A percentile compares a stretch with the other conserved stretches of the same genome.
These are phyloP conservation scores for Vitis rupestris DNA, from an alignment of 164 flowering plant species.

Conservation along the genomic window DNA sequence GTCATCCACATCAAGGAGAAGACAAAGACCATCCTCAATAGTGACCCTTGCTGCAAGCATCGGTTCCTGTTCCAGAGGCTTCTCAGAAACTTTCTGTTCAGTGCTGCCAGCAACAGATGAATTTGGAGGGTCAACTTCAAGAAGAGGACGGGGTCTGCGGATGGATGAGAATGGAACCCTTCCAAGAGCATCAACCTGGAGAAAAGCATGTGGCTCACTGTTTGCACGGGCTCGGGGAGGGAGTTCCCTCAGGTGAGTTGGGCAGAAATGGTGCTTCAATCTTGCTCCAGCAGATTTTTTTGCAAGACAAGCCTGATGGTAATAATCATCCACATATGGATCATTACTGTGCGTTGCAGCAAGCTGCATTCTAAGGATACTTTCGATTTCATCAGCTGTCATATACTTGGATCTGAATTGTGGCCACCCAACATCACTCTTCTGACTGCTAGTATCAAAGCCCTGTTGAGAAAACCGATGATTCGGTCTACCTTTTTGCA, in stretches of 20 bases:
- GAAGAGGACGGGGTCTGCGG: slow-evolving; percentile 66
- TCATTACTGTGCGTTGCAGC: slow-evolving; percentile 66
- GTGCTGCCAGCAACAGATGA: slow-evolving; percentile 23
- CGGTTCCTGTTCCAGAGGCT: slow-evolving; percentile 66
- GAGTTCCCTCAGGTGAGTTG: slow-evolving; percentile 42
- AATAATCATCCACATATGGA: slow-evolving; percentile 65
- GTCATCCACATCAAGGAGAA: slow-evolving; percentile 69
- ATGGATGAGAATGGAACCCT: slow-evolving; percentile 60
- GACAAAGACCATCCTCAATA: slow-evolving; percentile 56
- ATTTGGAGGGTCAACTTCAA: slow-evolving; percentile 52
- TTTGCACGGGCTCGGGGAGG: slow-evolving; percentile 45
- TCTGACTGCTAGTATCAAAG: slow-evolving; percentile 32
- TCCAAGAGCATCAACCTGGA: slow-evolving; percentile 65
- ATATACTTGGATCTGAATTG: slow-evolving; percentile 53
- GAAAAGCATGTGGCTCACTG: slow-evolving; percentile 54
- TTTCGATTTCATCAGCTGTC: slow-evolving; percentile 56
- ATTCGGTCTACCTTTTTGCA: slow-evolving; percentile 34
- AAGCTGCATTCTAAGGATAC: slow-evolving; percentile 56
- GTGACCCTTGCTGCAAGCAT: slow-evolving; percentile 61
- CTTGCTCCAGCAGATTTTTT: slow-evolving; percentile 45
- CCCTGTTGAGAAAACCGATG: slow-evolving; percentile 33
- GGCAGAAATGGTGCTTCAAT: slow-evolving; percentile 51
- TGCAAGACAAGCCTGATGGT: slow-evolving; percentile 60
- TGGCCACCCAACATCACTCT: slow-evolving; percentile 42
- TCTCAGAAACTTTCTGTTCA: slow-evolving; percentile 40